Evolutionary conservation across 352 stramenopile genomes (phyloP), one percentile per base, ranked within the genome.

Genomic region (Phytophthora foliorum): DNA sequence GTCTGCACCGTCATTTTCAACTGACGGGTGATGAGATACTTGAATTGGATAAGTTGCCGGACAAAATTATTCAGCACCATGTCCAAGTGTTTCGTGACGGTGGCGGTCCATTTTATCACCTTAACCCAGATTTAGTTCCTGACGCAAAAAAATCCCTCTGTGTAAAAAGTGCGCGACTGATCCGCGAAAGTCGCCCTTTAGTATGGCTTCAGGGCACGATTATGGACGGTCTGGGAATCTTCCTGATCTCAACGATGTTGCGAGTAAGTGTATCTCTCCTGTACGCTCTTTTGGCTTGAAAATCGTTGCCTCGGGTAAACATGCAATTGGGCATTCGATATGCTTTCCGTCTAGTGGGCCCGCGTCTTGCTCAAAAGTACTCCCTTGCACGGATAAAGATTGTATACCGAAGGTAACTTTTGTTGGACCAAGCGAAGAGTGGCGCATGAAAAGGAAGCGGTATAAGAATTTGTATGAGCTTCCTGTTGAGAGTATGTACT

Each of bases 161-260:
- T 65, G 57, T 22, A 22, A 1, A 58, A 50, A n/a, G 17, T 53
- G 46, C n/a, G 21, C 25, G 9, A 6, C n/a, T 6, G 36, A 58
- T 36, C 57, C 36, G 7, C 22, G 57, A 0, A 36, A 36, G 14
- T 45, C 32, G 7, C 17, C 31, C 4, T 57, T 46, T 31, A 68
- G 51, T 10, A 68, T 62, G 9, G 60, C 42, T 31, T 68, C 51
- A 0, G 51, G 60, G 2, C 51, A 68, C n/a, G 60, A 62, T 21
- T 58, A 65, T 27, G 42, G 42, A 13, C 13, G 50, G 14, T 10
- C 11, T 19, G 60, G 42, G 0, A 3, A 14, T 13, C 34, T 68
- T 2, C 42, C 60, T 1, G 31, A 57, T 1, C 17, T 67, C 0
- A 49, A 32, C 21, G 29, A 62, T 6, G 42, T 68, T 44, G 42